Conservation (phyloP, 1,139 yeast species). For the Scheffersomyces stambukii region DNA sequence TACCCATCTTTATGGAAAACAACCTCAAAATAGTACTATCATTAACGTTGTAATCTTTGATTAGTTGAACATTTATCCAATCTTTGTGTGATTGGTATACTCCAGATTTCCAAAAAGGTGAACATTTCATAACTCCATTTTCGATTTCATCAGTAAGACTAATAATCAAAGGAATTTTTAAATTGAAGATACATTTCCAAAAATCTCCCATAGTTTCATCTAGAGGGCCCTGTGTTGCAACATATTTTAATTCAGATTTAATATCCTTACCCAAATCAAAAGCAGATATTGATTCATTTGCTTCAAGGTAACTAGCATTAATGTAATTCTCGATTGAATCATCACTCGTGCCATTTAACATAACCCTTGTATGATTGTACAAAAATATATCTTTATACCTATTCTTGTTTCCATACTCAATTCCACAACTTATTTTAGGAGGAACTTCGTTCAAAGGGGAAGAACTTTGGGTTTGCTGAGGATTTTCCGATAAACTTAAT, state of each 20-base stretch:
- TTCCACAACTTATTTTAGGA: conserved; percentile 45
- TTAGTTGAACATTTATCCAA: conserved; percentile 24
- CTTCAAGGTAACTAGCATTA: conserved; percentile 54
- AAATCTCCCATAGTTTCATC: conserved; percentile 74
- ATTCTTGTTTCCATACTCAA: conserved; percentile 72
- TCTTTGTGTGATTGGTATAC: conserved; percentile 36
- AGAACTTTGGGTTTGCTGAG: no score
- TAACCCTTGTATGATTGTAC: conserved; percentile 78
- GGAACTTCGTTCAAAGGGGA: conserved; percentile 11
- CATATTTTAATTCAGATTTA: conserved; percentile 35
- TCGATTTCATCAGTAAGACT: conserved; percentile 52
- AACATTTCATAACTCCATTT: conserved; percentile 51
- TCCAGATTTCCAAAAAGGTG: conserved; percentile 52
- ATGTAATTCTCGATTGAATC: conserved; percentile 35
- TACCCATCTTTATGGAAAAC: conserved; percentile 26
- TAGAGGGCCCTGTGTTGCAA: conserved; percentile 87
- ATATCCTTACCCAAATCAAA: no score
- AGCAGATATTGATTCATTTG: no score
- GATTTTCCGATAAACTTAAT: conserved; percentile 11
- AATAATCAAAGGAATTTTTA: conserved; percentile 36
- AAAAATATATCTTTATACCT: conserved; percentile 79
- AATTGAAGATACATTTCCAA: conserved; percentile 64
- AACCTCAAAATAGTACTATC: conserved; percentile 28
- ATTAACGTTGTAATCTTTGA: conserved; percentile 16
- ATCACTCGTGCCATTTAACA: conserved; percentile 21